Base-by-base conservation (phyloP, 2,329 filamentous ascomycete genomes). In the Leptographium lundbergii region DNA sequence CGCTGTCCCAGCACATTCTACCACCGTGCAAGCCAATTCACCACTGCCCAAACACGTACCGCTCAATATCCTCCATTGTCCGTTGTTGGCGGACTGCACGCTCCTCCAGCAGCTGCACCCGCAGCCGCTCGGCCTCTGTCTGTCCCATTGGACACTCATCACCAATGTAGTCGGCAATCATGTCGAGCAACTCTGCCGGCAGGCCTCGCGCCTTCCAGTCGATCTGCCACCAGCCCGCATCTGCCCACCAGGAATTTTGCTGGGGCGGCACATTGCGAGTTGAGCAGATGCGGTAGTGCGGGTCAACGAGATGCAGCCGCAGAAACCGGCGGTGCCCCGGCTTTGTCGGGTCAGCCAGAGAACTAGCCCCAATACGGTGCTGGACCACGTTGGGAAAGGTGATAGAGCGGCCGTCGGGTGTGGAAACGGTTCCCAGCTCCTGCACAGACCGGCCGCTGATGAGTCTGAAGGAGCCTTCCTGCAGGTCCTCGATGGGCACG, bases 291-390 rank as follows among this genome's bases (percentile, higher is more conserved):
- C 74, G 74, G 11, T 70, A 65, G 36, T 75, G 65, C 0, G 81
- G 82, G 62, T 85, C 81, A 1, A 86, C 77, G 2, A 86, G 73
- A 66, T 77, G 84, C 32, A 86, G 70, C 0, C 76, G 77, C 0
- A 85, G 68, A 58, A 84, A 77, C 61, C 79, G 77, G 6, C 77
- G 70, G 63, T 82, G 77, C 1, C 81, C 82, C 0, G 78, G 74
- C 60, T 74, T 75, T 0, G 75, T 76, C 0, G 65, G 66, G 61
- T 86, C 77, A 27, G 65, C 66, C 10, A 83, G 71, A 17, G 69
- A 62, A 67, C 83, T 81, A 3, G 77, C 67, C 47, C 73, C 66
- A 19, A 82, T 74, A 52, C 73, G 66, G 65, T 83, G 75, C 65
- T 84, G 80, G 60, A 70, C 62, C 9, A 63, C 62, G 56, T 70